Percentiles rank a stretch among this genome's conserved stretches.
phyloP scores from a whole-genome alignment of 1,139 yeast species.

The Taiozyma sp. region DNA sequence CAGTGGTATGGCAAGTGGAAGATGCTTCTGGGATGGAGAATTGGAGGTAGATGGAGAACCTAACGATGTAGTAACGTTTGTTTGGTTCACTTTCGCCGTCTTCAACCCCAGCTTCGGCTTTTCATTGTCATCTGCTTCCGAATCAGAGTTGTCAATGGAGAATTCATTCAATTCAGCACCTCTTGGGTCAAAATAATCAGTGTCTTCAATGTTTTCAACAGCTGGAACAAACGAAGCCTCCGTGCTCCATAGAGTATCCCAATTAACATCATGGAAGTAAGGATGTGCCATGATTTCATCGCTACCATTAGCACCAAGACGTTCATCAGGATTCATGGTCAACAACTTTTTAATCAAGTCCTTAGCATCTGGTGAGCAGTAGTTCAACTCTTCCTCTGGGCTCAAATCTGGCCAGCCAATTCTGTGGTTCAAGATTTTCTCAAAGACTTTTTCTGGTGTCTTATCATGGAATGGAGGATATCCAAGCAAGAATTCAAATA shows the following conservation, averaged over 20 bases:
- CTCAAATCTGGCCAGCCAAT: constrained; percentile 80
- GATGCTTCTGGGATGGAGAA: constrained; percentile 28
- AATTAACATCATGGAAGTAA: constrained; percentile 64
- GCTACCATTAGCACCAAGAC: constrained; percentile 77
- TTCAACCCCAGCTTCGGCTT: not conserved
- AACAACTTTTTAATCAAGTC: constrained; percentile 66
- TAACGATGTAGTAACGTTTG: constrained; percentile 10
- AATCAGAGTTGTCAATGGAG: constrained; percentile 45
- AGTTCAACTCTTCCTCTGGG: constrained; percentile 42
- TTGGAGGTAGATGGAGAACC: constrained; percentile 20
- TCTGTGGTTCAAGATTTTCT: constrained; percentile 64
- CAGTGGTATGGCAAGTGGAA: constrained; percentile 47
- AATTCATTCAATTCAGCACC: constrained; percentile 75
- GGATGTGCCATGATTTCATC: constrained; percentile 74
- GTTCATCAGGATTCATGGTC: constrained; percentile 50
- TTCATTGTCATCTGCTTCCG: constrained; percentile 16
- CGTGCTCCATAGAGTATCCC: constrained; percentile 70
- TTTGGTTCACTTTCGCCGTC: constrained; percentile 2
- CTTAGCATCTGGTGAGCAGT: constrained; percentile 63
- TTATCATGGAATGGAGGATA: constrained; percentile 92
- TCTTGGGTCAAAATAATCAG: constrained; percentile 86
- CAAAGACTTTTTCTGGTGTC: constrained; percentile 76
- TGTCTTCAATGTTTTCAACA: constrained; percentile 75
- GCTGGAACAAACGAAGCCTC: constrained; percentile 83
- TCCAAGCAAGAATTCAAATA: constrained; percentile 89